Conservation (phyloP, 1,284 basidiomycete genomes). For the Malassezia dermatis region DNA sequence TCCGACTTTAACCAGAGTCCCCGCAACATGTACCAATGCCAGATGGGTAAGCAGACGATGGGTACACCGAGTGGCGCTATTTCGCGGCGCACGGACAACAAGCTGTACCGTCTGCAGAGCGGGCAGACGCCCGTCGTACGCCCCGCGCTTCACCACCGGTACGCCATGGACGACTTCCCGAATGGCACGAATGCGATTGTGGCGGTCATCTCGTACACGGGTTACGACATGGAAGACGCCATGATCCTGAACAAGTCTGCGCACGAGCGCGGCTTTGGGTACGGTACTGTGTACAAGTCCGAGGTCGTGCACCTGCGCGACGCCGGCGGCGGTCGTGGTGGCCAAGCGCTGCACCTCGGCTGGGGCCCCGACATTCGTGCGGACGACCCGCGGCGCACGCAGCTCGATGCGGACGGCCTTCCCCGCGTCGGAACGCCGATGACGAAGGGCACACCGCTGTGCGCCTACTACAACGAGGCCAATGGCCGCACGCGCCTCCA, state of each 20-base stretch:
- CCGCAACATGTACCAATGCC: constrained; percentile 57
- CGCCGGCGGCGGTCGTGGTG: constrained; percentile 55
- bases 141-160: constrained; percentile 81
- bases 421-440: constrained; percentile 67
- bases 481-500: constrained; percentile 72
- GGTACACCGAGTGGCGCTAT: constrained; percentile 89
- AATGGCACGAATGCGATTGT: constrained; percentile 97
- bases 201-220: constrained; percentile 98
- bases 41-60: constrained; percentile 99
- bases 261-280: constrained; percentile 93
- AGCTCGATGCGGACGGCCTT: constrained; percentile 73
- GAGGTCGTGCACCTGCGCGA: constrained; percentile 84
- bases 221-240: constrained; percentile 99
- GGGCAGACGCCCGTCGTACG: constrained; percentile 93
- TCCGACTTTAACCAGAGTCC: constrained; percentile 84
- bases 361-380: constrained; percentile 54
- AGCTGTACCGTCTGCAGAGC: constrained; percentile 88
- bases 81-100: constrained; percentile 90
- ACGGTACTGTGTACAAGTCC: constrained; percentile 94
- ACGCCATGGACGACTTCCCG: constrained; percentile 96
- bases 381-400: constrained; percentile 49
- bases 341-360: constrained; percentile 60
- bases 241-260: constrained; percentile 99
- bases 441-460: constrained; percentile 61
- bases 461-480: constrained; percentile 75